Base-by-base conservation (phyloP, 768 basidiomycete genomes). In the Auricularia auricula-judae region DNA sequence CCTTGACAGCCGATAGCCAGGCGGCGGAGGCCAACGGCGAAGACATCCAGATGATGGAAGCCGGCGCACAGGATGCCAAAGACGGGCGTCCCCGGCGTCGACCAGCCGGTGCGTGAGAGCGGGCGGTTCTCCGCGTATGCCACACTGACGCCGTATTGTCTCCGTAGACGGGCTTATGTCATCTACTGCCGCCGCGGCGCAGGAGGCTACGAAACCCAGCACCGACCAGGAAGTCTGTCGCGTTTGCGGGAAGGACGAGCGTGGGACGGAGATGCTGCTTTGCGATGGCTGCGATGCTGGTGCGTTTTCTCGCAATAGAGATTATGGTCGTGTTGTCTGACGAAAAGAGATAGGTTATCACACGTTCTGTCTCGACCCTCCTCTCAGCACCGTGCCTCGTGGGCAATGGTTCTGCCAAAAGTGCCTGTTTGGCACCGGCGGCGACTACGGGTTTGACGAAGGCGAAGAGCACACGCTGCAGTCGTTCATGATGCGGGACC, bases 381-480 rank as follows among this genome's bases (percentile, higher is more conserved):
- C 95, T 21, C 77, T 98, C 63, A 76, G 81, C 8, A 77, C 81
- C 2, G 90, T 99, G 64, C 97, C 97, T 1, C 90, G 88, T 71
- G 93, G 94, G 47, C 88, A 96, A 68, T 99, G 96, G 96, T 98
- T 86, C 72, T 99, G 97, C 74, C 89, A 89, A 69, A 86, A 87
- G 3, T 99, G 97, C 72, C 79, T 99, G 23, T 82, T 93, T 47
- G 88, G 86, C 44, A 95, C 92, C 0, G 95, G 96, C 11, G 91
- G 91, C 62, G 97, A 98, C 75, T 99, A 91, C 70, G 97, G 97
- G 36, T 99, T 98, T 71, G 97, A 98, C 70, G 95, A 98, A 71
- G 97, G 97, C 47, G 89, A 98, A 75, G 96, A 98, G 68, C 97
- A 99, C 74, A 86, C 86, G 66, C 81, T 99, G 44, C 83, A 89